Evolutionary conservation across 148 eudicot genomes (phyloP), one percentile per base, ranked within the genome.

Genomic region (Vaccinium darrowii): DNA sequence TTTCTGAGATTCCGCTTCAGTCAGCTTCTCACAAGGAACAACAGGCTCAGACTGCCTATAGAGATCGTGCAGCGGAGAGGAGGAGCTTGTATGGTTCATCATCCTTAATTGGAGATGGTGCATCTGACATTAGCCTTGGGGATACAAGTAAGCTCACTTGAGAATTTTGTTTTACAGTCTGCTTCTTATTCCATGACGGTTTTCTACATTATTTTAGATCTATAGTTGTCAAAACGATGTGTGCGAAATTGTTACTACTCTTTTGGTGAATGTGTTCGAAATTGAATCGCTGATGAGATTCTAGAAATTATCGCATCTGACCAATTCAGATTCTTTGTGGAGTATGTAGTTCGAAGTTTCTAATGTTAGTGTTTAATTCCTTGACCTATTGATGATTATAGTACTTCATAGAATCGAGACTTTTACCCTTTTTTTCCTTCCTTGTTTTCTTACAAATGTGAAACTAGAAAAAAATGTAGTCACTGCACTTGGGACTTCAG

Each of bases 21-120:
- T 73, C 93, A 4, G 89, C 89, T 84, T 83, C 91, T 30, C 89
- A 85, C 69, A 93, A 87, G 84, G 98, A 94, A 82, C 98, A 91
- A 69, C 74, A 69, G 74, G 84, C 92, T 80, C 95, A 94, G 72
- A 86, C 93, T 21, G 82, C 92, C 52, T 97, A 97, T 78, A 90
- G 99, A 76, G 99, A 97, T 82, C 99, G 99, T 79, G 99, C 99
- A 23, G 99, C 99, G 51, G 99, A 97, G 88, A 87, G 99, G 88
- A 94, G 99, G 88, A 97, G 89, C 85, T 93, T 97, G 91, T 97
- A 97, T 86, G 98, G 98, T 77, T 93, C 97, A 74, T 91, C 95
- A 11, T 81, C 90, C 49, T 89, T 95, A 80, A 89, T 90, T 87
- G 94, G 92, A 79, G 94, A 93, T 82, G 92, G 92, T 76, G n/a